Evolutionary conservation across 768 basidiomycete species (phyloP).

Genomic region (Lactifluus echinatus): DNA sequence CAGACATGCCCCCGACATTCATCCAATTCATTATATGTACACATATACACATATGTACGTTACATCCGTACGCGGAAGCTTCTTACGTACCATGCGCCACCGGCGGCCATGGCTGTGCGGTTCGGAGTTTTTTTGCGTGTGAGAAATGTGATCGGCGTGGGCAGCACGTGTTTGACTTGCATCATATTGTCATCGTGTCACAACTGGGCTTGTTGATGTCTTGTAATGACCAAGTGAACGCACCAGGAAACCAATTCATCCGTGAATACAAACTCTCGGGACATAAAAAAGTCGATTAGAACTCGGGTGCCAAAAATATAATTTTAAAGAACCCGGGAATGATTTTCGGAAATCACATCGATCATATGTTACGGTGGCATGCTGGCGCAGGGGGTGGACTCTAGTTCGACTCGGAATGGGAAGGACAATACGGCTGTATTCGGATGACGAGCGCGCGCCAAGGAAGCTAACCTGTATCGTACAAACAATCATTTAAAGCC

Average conservation of each 20-base stretch:
- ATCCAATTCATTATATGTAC: no score
- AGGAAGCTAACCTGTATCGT: not conserved
- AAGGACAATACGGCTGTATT: not conserved
- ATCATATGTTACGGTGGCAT: slow-evolving; percentile 2
- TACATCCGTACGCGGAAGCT: no score
- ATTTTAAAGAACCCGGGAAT: no score
- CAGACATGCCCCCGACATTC: no score
- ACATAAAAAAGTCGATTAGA: not conserved
- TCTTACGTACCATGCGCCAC: no score
- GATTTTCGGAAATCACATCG: not conserved
- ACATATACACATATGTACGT: no score
- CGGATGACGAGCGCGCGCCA: not conserved
- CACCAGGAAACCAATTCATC: not conserved
- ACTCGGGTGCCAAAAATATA: no score
- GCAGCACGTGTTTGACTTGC: not conserved
- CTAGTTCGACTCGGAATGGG: not conserved
- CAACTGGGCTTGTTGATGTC: no score
- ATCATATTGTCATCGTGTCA: no score
- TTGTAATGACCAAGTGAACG: no score
- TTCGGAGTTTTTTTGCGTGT: not conserved
- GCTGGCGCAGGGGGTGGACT: not conserved
- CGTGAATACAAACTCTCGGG: not conserved
- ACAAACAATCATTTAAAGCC: not conserved
- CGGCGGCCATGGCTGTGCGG: not conserved
- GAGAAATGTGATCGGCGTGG: slow-evolving; percentile 10